Base-by-base conservation (phyloP, 2,329 filamentous ascomycete genomes). In the Metarhizium anisopliae region DNA sequence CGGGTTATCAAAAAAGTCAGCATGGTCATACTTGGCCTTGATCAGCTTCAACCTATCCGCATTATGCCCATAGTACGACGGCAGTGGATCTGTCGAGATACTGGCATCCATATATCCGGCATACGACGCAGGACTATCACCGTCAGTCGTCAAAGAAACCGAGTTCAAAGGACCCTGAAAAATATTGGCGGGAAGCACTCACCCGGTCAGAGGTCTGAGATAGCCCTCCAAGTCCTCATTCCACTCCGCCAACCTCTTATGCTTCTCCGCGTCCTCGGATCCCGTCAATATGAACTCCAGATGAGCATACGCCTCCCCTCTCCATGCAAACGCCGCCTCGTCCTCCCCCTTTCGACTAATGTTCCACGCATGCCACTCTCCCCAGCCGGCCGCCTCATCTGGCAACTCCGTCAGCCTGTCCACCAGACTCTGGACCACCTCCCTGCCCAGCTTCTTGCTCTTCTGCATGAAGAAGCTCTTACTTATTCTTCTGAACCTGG, bases 401-500 rank as follows among this genome's bases (percentile, higher is more conserved):
- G 52, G 42, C 16, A 60, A 51, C 43, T 55, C 20, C 18, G 42
- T 30, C n/a, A 59, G 11, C 5, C 54, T 38, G 14, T 52, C 35
- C 14, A 59, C 32, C 18, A 59, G n/a, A 42, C 49, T 32, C 4
- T 47, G 47, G 16, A 59, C 38, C 6, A 32, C 35, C 1, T 50
- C 50, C 16, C 18, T n/a, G 3, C 11, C 16, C 14, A 56, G 54
- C 29, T 18, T 49, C 16, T 40, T 51, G 29, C 43, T 40, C 40
- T 56, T 58, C 49, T 55, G 54, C 8, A 53, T 47, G 47, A 60
- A 60, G 54, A 58, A 60, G 36, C 54, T 56, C 52, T 58, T 60
- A 36, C 51, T 54, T 20, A 58, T 42, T 40, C 58, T 54, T 25
- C 52, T 47, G 25, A 55, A 55, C 18, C 58, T 54, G 6, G 38